These are phyloP conservation scores for Colletotrichum sansevieriae DNA, from an alignment of 2,329 filamentous ascomycete genomes.

Conservation along the genomic window DNA sequence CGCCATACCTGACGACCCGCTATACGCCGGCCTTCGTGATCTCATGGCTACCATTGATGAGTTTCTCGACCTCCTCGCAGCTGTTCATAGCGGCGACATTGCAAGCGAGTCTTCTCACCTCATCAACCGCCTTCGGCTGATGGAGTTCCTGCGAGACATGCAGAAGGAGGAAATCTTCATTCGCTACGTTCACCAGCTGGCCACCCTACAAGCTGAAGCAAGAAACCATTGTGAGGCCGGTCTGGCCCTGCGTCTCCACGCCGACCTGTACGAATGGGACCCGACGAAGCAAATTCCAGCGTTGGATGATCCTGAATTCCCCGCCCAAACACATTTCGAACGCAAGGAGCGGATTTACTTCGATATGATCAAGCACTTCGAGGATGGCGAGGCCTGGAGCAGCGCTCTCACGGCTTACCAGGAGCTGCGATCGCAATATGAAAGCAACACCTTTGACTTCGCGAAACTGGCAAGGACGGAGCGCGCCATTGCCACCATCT, in stretches of 20 bases:
- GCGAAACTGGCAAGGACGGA: conserved; percentile 90
- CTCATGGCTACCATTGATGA: conserved; percentile 90
- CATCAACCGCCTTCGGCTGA: conserved; percentile 88
- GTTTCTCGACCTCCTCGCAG: conserved; percentile 89
- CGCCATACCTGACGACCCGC: conserved; percentile 74
- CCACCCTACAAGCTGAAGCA: conserved; percentile 79
- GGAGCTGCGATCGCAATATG: conserved; percentile 92
- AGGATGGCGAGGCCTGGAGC: conserved; percentile 94
- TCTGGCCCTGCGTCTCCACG: conserved; percentile 88
- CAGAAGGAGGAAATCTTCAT: conserved; percentile 98
- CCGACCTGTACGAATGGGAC: conserved; percentile 94
- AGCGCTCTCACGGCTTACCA: conserved; percentile 89
- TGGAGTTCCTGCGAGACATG: conserved; percentile 98
- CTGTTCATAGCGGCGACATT: conserved; percentile 83
- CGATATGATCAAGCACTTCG: conserved; percentile 93
- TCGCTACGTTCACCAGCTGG: conserved; percentile 93
- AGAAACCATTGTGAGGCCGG: conserved; percentile 90
- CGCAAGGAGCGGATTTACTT: conserved; percentile 94
- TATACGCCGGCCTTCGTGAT: conserved; percentile 82
- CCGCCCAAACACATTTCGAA: conserved; percentile 88
- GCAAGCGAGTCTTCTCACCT: conserved; percentile 83
- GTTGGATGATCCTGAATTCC: conserved; percentile 80
- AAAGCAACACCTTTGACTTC: conserved; percentile 90
- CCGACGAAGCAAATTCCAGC: conserved; percentile 74
- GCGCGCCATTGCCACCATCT: conserved; percentile 90